These are phyloP conservation scores for Piromyces finnis DNA, from an alignment of 192 early-diverging fungal species.

Conservation along the genomic window DNA sequence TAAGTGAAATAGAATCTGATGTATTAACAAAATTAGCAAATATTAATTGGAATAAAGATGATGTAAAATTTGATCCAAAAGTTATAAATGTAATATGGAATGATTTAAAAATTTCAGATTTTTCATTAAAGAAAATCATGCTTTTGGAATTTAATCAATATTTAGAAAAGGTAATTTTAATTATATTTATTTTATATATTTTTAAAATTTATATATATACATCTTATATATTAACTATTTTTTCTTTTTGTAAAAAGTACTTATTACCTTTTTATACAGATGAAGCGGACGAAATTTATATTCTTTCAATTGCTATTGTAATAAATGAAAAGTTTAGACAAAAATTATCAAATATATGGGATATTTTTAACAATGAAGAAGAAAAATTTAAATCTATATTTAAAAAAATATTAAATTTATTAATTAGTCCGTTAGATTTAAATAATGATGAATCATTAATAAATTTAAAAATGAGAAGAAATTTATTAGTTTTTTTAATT, in stretches of 20 bases:
- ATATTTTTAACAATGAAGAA: conserved; percentile 5
- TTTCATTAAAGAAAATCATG: conserved; percentile 36
- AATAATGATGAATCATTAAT: conserved; percentile 1
- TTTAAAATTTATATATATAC: neutral
- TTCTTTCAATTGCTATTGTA: conserved; percentile 66
- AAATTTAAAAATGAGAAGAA: conserved; percentile 16
- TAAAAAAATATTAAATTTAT: conserved; percentile 20
- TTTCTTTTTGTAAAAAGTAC: conserved; percentile 1
- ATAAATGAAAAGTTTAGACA: conserved; percentile 82
- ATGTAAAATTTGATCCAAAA: conserved; percentile 11
- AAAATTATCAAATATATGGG: conserved; percentile 19
- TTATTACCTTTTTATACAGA: conserved; percentile 4
- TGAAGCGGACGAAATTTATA: conserved; percentile 23
- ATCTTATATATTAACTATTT: neutral
- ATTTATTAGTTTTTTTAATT: conserved; percentile 58
- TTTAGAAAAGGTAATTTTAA: conserved; percentile 38
- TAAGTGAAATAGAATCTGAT: conserved; percentile 11
- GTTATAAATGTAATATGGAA: conserved; percentile 43
- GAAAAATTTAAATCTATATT: conserved; percentile 42
- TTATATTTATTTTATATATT: neutral
- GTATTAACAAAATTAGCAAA: conserved; percentile 8
- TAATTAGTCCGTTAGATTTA: conserved; percentile 8
- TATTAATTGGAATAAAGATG: conserved; percentile 1
- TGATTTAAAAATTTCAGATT: conserved; percentile 22
- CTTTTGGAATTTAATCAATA: conserved; percentile 62